phyloP scores from a whole-genome alignment of 768 basidiomycete genomes.

The Naganishia antarctica region DNA sequence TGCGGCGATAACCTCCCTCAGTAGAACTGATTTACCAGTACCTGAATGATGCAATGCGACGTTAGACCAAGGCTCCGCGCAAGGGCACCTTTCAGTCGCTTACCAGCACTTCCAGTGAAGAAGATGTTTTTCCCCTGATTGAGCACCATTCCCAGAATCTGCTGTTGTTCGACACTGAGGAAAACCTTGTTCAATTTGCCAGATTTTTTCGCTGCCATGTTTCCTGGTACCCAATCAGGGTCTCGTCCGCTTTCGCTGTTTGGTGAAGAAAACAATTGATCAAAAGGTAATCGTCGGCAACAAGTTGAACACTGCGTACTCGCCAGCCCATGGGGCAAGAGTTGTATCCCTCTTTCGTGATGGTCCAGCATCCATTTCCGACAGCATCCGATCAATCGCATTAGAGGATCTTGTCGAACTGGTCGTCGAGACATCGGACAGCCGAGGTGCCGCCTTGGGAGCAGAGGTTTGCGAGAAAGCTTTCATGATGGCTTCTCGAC shows the following conservation, averaged over 20 bases:
- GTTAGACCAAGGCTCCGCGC: not conserved
- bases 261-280: not conserved
- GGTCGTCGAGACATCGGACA: conserved; percentile 8
- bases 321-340: conserved; percentile 10
- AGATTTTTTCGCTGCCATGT: conserved; percentile 1
- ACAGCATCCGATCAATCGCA: conserved; percentile 12
- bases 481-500: conserved; percentile 19
- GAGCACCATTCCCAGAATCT: conserved; percentile 73
- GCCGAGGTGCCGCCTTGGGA: not conserved
- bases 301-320: conserved; percentile 3
- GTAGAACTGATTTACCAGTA: conserved; percentile 91
- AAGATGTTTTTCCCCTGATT: conserved; percentile 68
- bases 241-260: not conserved
- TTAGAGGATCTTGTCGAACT: conserved; percentile 7
- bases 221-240: conserved; percentile 6
- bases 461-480: conserved; percentile 1
- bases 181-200: conserved; percentile 51
- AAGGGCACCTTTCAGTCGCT: conserved; percentile 38
- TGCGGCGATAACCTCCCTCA: conserved; percentile 80
- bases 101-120: conserved; percentile 96
- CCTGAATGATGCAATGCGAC: conserved; percentile 54
- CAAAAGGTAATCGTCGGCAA: not conserved
- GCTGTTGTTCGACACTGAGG: conserved; percentile 78
- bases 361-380: conserved; percentile 11
- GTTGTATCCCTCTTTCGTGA: conserved; percentile 18